A percentile compares a stretch with the other conserved stretches of the same genome.
These are phyloP conservation scores for Pneumocystis sp. DNA, from an alignment of 1,139 yeast species.

Conservation along the genomic window DNA sequence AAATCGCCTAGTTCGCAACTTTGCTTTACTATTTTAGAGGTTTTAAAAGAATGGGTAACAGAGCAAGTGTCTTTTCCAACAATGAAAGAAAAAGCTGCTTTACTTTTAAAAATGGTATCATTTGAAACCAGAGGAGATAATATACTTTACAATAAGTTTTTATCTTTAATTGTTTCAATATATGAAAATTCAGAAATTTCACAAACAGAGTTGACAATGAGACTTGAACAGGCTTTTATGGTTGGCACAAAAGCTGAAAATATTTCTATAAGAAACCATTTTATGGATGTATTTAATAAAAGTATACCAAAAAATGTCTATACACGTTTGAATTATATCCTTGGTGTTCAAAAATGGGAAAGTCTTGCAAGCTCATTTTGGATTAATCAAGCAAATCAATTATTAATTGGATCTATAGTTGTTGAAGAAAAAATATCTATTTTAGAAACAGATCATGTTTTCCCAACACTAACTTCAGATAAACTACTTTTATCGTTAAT, in stretches of 20 bases:
- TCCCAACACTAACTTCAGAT: conserved; percentile 14
- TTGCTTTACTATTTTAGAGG: conserved; percentile 56
- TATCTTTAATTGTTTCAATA: conserved; percentile 73
- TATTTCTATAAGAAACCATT: conserved; percentile 54
- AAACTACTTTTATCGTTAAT: conserved; percentile 9
- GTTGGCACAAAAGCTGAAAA: conserved; percentile 83
- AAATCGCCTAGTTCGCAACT: conserved; percentile 68
- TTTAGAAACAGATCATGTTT: conserved; percentile 4
- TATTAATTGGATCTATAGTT: conserved; percentile 66
- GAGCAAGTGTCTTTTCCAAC: conserved; percentile 83
- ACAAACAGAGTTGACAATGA: conserved; percentile 77
- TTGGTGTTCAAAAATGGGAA: conserved; percentile 95
- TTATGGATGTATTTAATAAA: conserved; percentile 66
- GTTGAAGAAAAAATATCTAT: conserved; percentile 20
- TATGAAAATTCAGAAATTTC: conserved; percentile 70
- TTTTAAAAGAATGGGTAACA: conserved; percentile 83
- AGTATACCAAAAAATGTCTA: conserved; percentile 68
- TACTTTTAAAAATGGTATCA: conserved; percentile 83
- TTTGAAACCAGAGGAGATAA: conserved; percentile 81
- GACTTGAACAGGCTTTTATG: conserved; percentile 93
- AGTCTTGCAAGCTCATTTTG: conserved; percentile 82
- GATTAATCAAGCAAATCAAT: conserved; percentile 85
- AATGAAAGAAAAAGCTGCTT: conserved; percentile 89
- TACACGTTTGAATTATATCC: conserved; percentile 68
- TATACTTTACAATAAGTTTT: conserved; percentile 63